Evolutionary conservation across 2,329 filamentous ascomycete species (phyloP), one percentile per base, ranked within the genome.

Genomic region (Stagonosporopsis tanaceti): DNA sequence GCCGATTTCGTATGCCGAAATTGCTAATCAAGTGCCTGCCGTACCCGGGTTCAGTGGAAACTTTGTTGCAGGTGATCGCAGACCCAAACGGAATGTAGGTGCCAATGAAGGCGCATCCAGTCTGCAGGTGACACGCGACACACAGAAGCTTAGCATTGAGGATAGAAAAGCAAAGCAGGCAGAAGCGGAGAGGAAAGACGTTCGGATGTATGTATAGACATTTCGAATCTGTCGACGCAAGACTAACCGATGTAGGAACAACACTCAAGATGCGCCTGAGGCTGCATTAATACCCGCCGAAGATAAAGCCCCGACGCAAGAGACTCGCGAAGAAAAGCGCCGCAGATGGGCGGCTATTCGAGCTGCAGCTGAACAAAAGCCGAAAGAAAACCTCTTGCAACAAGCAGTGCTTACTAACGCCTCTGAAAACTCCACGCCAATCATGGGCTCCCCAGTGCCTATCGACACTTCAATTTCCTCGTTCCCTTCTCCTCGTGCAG

Each of bases 371-470:
- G 63, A 72, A 63, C 75, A 85, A 48, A 70, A 65, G 45, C 88
- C 89, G 47, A 89, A 91, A 50, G 66, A 70, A 15, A 69, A 52
- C 48, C 82, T 94, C 69, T 84, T 91, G 59, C 86, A 94, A 61
- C 88, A 93, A 77, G 89, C 90, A 57, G 80, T 94, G 37, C 83
- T 85, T 57, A 81, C 84, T 46, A 86, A 84, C 63, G 88, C 85
- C 61, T 78, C 83, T 61, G 79, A 82, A 51, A 79, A 79, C 35
- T 83, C 84, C 14, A 86, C 87, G n/a, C 80, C 83, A 27, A 81
- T 80, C 34, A 77, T 80, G 55, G 80, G 80, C 39, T 71, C 76
- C 50, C 73, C 78, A 47, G 62, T 71, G 9, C 68, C 67, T 41
- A 39, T 59, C 61, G 76, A 63, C 46, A 67, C 61, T 52, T 72